Conservation (phyloP, 805 yeast genomes). For the Peterozyma xylosa region DNA sequence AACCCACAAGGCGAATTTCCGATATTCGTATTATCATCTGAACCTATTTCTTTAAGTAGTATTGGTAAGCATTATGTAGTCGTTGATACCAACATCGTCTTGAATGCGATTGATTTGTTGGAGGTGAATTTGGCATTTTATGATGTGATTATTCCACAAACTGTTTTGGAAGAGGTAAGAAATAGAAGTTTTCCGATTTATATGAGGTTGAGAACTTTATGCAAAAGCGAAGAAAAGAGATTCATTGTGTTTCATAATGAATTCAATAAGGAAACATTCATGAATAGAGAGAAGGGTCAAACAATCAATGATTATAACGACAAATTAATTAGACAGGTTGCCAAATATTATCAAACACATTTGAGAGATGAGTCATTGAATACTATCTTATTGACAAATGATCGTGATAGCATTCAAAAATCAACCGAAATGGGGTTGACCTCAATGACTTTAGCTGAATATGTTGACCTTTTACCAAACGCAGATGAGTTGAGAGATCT, state of each 20-base stretch:
- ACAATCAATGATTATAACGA: slow-evolving; percentile 86
- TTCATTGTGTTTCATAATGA: slow-evolving; percentile 92
- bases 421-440: slow-evolving; percentile 47
- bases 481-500: slow-evolving; percentile 71
- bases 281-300: slow-evolving; percentile 57
- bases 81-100: slow-evolving; percentile 80
- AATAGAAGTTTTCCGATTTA: slow-evolving; percentile 85
- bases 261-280: slow-evolving; percentile 65
- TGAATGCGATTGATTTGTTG: slow-evolving; percentile 83
- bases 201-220: slow-evolving; percentile 70
- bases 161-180: slow-evolving; percentile 88
- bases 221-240: slow-evolving; percentile 71
- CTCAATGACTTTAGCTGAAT: slow-evolving; percentile 58
- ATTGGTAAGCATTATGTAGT: slow-evolving; percentile 76
- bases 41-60: slow-evolving; percentile 41
- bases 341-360: slow-evolving; percentile 68
- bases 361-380: slow-evolving; percentile 35
- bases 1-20: slow-evolving; percentile 66
- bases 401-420: slow-evolving; percentile 52
- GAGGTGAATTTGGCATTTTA: slow-evolving; percentile 71
- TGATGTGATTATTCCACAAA: slow-evolving; percentile 93
- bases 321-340: slow-evolving; percentile 74
- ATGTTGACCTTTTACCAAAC: slow-evolving; percentile 63
- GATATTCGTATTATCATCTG: slow-evolving; percentile 54
- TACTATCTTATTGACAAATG: slow-evolving; percentile 67